phyloP scores from a whole-genome alignment of 176 grass and related monocot species.

The Rhynchospora pubera region DNA sequence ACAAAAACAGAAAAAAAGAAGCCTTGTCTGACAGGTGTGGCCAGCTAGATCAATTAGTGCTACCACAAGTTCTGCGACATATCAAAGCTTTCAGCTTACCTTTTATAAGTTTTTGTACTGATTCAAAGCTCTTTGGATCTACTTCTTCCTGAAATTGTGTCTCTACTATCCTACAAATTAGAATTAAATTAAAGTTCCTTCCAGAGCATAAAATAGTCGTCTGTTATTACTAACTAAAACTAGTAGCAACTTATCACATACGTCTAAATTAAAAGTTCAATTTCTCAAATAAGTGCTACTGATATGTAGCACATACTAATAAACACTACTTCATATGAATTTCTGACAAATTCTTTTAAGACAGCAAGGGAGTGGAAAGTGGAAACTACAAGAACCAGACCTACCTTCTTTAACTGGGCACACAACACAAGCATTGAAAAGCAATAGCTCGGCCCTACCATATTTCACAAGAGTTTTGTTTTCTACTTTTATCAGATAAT shows the following conservation, averaged over 20 bases:
- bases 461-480: not conserved
- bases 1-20: not conserved
- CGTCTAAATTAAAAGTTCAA: not conserved
- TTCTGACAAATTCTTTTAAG: not conserved
- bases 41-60: not conserved
- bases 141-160: conserved; percentile 8
- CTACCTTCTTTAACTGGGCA: not conserved
- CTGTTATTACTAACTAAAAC: not conserved
- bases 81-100: not conserved
- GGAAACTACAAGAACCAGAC: not conserved
- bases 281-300: not conserved
- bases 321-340: not conserved
- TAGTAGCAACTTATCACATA: not conserved
- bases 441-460: too few relatives aligned
- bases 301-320: not conserved
- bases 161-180: not conserved
- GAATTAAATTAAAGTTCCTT: not conserved
- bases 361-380: not conserved
- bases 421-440: not conserved
- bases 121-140: conserved; percentile 20
- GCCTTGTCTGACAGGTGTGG: not conserved
- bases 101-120: conserved; percentile 27
- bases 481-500: not conserved
- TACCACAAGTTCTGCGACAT: not conserved
- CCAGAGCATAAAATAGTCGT: not conserved